Base-by-base conservation (phyloP, 139 green algal genomes). In the Chlamydomonas urium region DNA sequence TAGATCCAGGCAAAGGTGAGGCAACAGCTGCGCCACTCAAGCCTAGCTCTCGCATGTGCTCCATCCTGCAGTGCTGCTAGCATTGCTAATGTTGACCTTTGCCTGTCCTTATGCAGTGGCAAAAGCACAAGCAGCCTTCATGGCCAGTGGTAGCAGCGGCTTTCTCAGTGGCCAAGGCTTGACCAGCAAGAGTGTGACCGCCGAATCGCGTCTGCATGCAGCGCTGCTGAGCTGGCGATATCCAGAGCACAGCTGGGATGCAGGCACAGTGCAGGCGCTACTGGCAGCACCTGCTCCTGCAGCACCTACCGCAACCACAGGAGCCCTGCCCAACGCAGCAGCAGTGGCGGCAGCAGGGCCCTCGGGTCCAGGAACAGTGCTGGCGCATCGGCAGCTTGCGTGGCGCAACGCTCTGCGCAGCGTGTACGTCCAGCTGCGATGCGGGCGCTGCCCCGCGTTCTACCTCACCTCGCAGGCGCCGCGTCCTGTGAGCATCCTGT, bases 371-470 rank as follows among this genome's bases (percentile, higher is more conserved):
- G 53, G n/a, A 8, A 10, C 53, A 32, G 10, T 63, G 14, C 26
- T 63, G 53, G 24, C n/a, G 10, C n/a, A 31, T 8, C 53, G 53
- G n/a, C 53, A 34, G 24, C 17, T 21, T 21, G 53, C 53, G 17
- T 63, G 53, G 53, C 24, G 53, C 24, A 17, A 14, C 10, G 10
- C 53, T 10, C 26, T 63, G 53, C 53, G 53, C 53, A 63, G 53
- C 26, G 53, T 63, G 53, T 63, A 63, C 26, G 14, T 26, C 17
- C 53, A 63, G 53, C 53, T 63, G 53, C 21, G 53, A 21, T 32
- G 17, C 14, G 26, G 53, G 10, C 21, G 53, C 19, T 63, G 53
- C 26, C 53, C 53, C 6, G 53, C 53, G 17, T 63, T 63, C 19
- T 63, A 63, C 53, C 29, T 63, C 6, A 10, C 29, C n/a, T 34